Conservation (phyloP, 306 rosid species). For the Cicer pinnatifidum region DNA sequence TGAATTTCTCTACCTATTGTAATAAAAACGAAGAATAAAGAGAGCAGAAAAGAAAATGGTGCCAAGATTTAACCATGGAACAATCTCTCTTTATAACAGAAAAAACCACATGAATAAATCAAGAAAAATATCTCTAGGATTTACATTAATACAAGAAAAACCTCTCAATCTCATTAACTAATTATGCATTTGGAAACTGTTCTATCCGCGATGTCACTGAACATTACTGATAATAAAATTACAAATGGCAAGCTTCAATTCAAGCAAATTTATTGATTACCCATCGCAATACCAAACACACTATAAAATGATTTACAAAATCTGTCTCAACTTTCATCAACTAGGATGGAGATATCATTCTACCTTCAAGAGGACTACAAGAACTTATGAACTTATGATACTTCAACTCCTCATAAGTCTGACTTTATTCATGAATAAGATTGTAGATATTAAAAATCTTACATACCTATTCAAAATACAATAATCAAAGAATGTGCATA, state of each 20-base stretch:
- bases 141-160: background rate
- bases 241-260: background rate
- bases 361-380: background rate
- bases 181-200: background rate
- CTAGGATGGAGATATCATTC: too few relatives aligned
- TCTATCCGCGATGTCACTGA: background rate
- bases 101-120: background rate
- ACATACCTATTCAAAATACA: background rate
- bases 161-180: background rate
- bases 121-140: background rate
- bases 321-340: background rate
- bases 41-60: background rate
- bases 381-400: background rate
- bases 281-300: background rate
- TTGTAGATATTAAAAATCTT: background rate
- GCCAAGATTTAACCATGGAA: background rate
- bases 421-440: background rate
- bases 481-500: constrained; percentile 2
- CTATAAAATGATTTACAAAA: background rate
- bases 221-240: background rate
- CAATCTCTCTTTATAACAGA: background rate
- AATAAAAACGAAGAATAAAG: too few relatives aligned
- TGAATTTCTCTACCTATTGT: too few relatives aligned
- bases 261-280: too few relatives aligned
- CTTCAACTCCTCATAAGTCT: background rate